Conservation (phyloP, 768 basidiomycete genomes). For the Clitopilus passeckerianus region DNA sequence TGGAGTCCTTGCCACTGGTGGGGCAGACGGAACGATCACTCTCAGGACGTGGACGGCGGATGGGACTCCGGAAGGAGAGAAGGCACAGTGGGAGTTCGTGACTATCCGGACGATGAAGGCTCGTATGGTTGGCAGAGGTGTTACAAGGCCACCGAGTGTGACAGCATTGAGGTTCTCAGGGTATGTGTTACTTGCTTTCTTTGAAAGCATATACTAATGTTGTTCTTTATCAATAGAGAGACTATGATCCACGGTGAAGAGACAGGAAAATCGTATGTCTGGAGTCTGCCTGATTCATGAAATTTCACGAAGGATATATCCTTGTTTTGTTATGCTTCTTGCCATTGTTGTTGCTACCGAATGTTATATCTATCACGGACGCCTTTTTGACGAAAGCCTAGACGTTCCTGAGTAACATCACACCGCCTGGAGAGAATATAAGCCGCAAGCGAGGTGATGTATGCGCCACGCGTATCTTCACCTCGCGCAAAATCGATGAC, state of each 20-base stretch:
- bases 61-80: constrained; percentile 59
- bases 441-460: not conserved
- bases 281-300: constrained; percentile 17
- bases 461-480: not conserved
- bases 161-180: constrained; percentile 81
- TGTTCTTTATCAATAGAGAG: constrained; percentile 9
- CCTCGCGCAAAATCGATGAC: not conserved
- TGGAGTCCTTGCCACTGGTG: constrained; percentile 78
- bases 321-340: not conserved
- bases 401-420: too few relatives aligned
- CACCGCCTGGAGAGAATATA: too few relatives aligned
- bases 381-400: too few relatives aligned
- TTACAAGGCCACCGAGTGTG: constrained; percentile 47
- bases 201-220: too few relatives aligned
- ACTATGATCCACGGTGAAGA: constrained; percentile 20
- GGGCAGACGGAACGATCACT: constrained; percentile 69
- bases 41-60: constrained; percentile 85
- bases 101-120: constrained; percentile 65
- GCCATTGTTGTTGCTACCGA: not conserved
- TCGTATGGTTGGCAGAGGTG: constrained; percentile 29
- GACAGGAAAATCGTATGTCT: constrained; percentile 20
- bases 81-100: constrained; percentile 72
- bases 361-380: too few relatives aligned
- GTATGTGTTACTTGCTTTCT: constrained; percentile 32
- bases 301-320: not conserved